A percentile compares a stretch with the other conserved stretches of the same genome.
phyloP scores from a whole-genome alignment of 1,284 basidiomycete genomes.

The Melampsora occidentalis region DNA sequence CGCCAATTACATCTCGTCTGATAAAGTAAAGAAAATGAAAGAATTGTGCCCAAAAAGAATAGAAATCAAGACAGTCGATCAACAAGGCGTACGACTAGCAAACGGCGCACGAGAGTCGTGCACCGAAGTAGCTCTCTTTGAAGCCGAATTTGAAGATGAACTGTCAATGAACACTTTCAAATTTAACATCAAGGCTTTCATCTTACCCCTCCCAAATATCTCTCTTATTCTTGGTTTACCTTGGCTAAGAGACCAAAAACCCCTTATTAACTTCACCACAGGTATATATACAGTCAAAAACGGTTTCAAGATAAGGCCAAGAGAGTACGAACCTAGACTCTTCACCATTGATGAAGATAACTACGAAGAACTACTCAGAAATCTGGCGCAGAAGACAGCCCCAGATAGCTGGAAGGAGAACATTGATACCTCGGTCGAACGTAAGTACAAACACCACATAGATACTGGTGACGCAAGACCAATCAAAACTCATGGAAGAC shows the following conservation, averaged over 20 bases:
- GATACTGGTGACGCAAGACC: background rate
- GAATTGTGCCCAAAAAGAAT: background rate
- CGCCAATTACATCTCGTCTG: background rate
- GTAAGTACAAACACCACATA: constrained; percentile 7
- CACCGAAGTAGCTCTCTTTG: background rate
- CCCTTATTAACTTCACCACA: too few relatives aligned
- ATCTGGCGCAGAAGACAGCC: background rate
- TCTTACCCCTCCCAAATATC: constrained; percentile 2
- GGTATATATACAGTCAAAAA: background rate
- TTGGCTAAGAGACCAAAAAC: background rate
- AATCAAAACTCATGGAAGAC: background rate
- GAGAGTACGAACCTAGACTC: background rate
- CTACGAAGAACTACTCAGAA: background rate
- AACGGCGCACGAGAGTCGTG: background rate
- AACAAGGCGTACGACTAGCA: background rate
- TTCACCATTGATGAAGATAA: too few relatives aligned
- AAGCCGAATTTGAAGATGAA: background rate
- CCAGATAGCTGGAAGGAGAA: background rate
- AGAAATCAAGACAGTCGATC: background rate
- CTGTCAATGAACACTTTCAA: background rate
- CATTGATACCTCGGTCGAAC: background rate
- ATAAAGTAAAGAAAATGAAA: background rate
- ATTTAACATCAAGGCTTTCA: background rate
- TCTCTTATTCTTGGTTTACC: background rate
- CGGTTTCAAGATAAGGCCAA: background rate